Evolutionary conservation across 2,329 filamentous ascomycete genomes (phyloP).

Genomic region (Alternaria postmessia): DNA sequence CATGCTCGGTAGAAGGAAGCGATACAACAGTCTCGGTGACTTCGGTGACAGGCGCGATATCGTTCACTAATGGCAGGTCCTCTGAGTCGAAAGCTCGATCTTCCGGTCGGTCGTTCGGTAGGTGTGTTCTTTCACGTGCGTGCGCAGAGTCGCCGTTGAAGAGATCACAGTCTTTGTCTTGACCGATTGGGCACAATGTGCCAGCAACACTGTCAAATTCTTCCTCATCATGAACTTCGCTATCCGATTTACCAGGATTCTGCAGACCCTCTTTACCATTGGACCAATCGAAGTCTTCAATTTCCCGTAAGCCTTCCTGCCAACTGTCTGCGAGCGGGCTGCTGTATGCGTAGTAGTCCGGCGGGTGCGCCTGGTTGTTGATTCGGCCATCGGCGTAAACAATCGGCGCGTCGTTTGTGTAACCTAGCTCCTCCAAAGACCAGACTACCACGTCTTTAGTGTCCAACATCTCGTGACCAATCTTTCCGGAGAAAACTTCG

Average conservation of each 20-base stretch:
- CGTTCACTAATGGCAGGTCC: neutral
- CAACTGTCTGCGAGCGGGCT: slow-evolving; percentile 14
- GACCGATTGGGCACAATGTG: neutral
- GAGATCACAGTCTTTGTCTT: neutral
- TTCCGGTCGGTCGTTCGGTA: neutral
- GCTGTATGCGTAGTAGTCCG: slow-evolving; percentile 19
- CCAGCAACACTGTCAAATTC: neutral
- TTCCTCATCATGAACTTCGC: neutral
- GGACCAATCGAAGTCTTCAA: slow-evolving; percentile 38
- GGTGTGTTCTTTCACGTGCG: neutral
- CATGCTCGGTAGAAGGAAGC: neutral
- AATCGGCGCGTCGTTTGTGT: slow-evolving; percentile 2
- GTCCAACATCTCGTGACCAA: neutral
- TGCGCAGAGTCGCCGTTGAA: neutral
- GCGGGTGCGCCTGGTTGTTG: slow-evolving; percentile 9
- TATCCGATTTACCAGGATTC: neutral
- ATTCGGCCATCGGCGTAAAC: slow-evolving; percentile 12
- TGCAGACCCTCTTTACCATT: neutral
- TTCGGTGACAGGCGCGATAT: neutral
- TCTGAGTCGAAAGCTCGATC: rapidly evolving
- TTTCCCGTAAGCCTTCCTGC: slow-evolving; percentile 31
- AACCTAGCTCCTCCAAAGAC: slow-evolving; percentile 10
- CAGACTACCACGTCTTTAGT: neutral
- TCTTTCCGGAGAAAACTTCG: neutral
- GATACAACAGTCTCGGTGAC: neutral